A percentile compares a stretch with the other conserved stretches of the same genome.
Evolutionary conservation across 352 stramenopile genomes (phyloP).

Genomic region (Achlya hypogyna): DNA sequence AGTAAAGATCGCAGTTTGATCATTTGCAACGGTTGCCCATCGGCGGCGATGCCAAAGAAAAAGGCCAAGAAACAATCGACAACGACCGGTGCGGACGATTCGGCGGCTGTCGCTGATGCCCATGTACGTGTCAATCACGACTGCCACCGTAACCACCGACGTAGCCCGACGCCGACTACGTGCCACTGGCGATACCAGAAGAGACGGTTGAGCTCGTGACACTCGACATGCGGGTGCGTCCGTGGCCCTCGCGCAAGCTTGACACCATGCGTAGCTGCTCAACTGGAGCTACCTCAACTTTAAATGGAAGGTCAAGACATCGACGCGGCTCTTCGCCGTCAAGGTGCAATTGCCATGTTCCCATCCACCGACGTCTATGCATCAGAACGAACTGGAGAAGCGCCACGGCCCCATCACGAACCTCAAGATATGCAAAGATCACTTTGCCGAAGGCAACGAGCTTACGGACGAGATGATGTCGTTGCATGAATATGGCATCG

Average conservation of each 20-base stretch:
- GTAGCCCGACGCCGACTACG: slow-evolving; percentile 11
- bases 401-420: slow-evolving; percentile 39
- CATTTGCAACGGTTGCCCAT: no score
- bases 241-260: not conserved
- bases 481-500: slow-evolving; percentile 39
- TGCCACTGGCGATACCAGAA: slow-evolving; percentile 30
- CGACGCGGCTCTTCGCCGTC: slow-evolving; percentile 41
- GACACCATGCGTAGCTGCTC: slow-evolving; percentile 28
- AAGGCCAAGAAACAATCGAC: slow-evolving; percentile 29
- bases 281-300: slow-evolving; percentile 64
- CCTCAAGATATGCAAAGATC: slow-evolving; percentile 47
- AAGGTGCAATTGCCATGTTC: slow-evolving; percentile 23
- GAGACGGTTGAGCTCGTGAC: slow-evolving; percentile 41
- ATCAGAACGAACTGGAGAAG: slow-evolving; percentile 42
- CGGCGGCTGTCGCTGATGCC: slow-evolving; percentile 18
- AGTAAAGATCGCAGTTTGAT: no score
- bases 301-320: slow-evolving; percentile 38
- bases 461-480: slow-evolving; percentile 40
- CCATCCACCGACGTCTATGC: not conserved
- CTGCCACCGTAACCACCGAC: not conserved
- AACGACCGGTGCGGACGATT: slow-evolving; percentile 13
- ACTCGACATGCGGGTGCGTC: slow-evolving; percentile 40
- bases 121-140: slow-evolving; percentile 16
- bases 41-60: slow-evolving; percentile 31
- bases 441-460: slow-evolving; percentile 49